These are phyloP conservation scores for Boletus fagicola DNA, from an alignment of 768 basidiomycete species.

Conservation along the genomic window DNA sequence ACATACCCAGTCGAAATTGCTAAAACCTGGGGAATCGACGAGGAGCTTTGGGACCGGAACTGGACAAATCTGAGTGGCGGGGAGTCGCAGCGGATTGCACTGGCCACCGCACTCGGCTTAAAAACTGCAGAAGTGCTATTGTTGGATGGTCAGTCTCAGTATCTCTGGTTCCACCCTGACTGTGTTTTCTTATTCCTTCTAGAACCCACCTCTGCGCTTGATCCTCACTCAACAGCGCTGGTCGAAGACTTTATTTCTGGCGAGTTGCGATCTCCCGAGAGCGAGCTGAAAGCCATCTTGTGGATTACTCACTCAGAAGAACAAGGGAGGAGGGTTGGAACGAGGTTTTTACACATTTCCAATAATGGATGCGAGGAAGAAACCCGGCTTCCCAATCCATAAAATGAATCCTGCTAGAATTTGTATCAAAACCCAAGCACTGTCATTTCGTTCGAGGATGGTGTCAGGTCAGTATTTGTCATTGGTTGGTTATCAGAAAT, in stretches of 20 bases:
- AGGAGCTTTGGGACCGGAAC: slow-evolving; percentile 70
- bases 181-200: slow-evolving; percentile 1
- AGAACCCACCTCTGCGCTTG: slow-evolving; percentile 92
- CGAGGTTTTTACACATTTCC: slow-evolving; percentile 55
- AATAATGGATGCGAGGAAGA: slow-evolving; percentile 46
- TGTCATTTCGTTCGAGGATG: no score
- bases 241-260: slow-evolving; percentile 64
- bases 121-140: slow-evolving; percentile 76
- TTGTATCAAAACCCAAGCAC: neutral
- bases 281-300: slow-evolving; percentile 65
- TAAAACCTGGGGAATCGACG: slow-evolving; percentile 62
- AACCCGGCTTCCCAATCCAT: slow-evolving; percentile 28
- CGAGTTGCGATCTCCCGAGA: slow-evolving; percentile 47
- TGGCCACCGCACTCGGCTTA: slow-evolving; percentile 73
- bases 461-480: neutral
- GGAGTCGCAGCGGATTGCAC: slow-evolving; percentile 78
- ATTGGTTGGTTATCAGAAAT: neutral
- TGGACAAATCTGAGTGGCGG: slow-evolving; percentile 86
- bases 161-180: neutral
- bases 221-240: slow-evolving; percentile 57
- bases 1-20: slow-evolving; percentile 53
- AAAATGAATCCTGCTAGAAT: neutral
- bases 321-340: slow-evolving; percentile 74
- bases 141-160: slow-evolving; percentile 60
- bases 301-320: slow-evolving; percentile 91